Evolutionary conservation across 352 stramenopile species (phyloP).

Genomic region (Phytophthora sp.): DNA sequence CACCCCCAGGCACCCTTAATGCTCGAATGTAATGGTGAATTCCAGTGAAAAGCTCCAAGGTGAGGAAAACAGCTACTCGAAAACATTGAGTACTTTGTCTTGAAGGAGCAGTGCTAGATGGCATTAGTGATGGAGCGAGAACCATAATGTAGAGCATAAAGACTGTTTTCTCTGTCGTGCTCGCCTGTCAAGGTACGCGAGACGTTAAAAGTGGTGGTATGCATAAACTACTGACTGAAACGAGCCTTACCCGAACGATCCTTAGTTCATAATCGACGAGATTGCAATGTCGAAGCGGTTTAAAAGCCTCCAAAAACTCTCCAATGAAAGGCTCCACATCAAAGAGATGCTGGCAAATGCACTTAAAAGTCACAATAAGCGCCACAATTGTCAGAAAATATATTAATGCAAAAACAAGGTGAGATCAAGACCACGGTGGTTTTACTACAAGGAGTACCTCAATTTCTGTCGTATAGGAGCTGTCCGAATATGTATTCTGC

Average conservation of each 20-base stretch:
- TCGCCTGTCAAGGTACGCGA: conserved; percentile 25
- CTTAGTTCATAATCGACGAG: conserved; percentile 71
- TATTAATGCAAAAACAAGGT: too few species aligned
- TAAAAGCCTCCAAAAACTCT: conserved; percentile 52
- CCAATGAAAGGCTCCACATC: conserved; percentile 65
- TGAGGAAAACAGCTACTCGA: conserved; percentile 53
- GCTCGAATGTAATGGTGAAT: conserved; percentile 50
- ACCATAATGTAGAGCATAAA: conserved; percentile 61
- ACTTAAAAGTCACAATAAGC: conserved; percentile 34
- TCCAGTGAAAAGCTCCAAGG: conserved; percentile 51
- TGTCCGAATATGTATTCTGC: background rate
- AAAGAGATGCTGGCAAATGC: conserved; percentile 53
- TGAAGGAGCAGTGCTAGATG: background rate
- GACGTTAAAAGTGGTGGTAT: too few species aligned
- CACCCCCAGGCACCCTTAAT: conserved; percentile 44
- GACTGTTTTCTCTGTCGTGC: conserved; percentile 35
- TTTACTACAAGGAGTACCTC: too few species aligned
- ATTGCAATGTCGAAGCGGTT: conserved; percentile 42
- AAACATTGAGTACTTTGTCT: conserved; percentile 4
- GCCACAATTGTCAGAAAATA: too few species aligned
- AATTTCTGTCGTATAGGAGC: conserved; percentile 7
- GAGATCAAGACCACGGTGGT: too few species aligned
- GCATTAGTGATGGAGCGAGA: conserved; percentile 19
- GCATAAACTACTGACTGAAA: background rate
- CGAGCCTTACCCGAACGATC: conserved; percentile 48